Evolutionary conservation across 176 grass and related monocot species (phyloP).

Genomic region (Lolium perenne): DNA sequence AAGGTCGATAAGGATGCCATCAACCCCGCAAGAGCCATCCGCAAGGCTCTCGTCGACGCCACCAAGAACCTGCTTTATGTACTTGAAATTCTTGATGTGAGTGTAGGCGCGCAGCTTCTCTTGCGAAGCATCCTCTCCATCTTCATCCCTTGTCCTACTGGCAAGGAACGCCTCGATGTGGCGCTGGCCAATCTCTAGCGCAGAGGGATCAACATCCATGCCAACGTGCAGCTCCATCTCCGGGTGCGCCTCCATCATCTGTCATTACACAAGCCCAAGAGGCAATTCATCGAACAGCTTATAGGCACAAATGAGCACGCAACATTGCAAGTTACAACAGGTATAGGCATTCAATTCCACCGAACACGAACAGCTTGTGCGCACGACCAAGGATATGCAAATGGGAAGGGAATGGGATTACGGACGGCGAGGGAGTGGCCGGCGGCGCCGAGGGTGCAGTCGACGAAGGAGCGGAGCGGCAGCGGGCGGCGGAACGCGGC

Average conservation of each 20-base stretch:
- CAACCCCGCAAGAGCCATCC: conserved; percentile 48
- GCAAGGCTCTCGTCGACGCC: conserved; percentile 32
- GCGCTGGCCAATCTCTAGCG: conserved; percentile 58
- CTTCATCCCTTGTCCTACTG: background rate
- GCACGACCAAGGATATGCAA: background rate
- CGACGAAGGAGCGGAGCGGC: conserved; percentile 80
- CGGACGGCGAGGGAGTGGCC: conserved; percentile 81
- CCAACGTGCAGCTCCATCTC: conserved; percentile 92
- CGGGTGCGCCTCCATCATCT: conserved; percentile 89
- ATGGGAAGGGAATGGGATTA: background rate
- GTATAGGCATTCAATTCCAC: background rate
- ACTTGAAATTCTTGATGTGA: conserved; percentile 82
- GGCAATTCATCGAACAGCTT: conserved; percentile 51
- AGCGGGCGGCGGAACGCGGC: conserved; percentile 58
- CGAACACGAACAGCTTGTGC: background rate
- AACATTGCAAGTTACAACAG: background rate
- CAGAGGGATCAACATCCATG: conserved; percentile 81
- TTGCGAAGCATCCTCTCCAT: conserved; percentile 8
- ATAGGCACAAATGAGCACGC: background rate
- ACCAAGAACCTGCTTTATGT: conserved; percentile 75
- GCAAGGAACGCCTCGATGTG: conserved; percentile 66
- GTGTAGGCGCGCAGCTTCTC: conserved; percentile 55
- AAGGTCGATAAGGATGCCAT: conserved; percentile 86
- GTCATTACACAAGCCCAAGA: conserved; percentile 11
- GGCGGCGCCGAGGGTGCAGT: conserved; percentile 91